Percentiles rank a stretch among this genome's conserved stretches.
Conservation (phyloP, 1,139 yeast species). For the Pichia sp. region DNA sequence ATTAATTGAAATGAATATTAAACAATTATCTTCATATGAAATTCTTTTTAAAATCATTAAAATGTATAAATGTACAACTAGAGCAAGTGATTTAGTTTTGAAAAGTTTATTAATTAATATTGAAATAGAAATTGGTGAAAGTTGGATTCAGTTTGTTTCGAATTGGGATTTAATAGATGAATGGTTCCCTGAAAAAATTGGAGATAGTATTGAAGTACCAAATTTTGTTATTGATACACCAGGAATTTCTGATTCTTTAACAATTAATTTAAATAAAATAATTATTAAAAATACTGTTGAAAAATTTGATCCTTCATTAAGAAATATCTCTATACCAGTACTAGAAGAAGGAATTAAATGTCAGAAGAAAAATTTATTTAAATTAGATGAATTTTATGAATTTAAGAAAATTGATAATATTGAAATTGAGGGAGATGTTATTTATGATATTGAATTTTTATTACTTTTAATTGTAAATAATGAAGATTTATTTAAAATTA, state of each 20-base stretch:
- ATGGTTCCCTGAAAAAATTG: slow-evolving; percentile 25
- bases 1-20: slow-evolving; percentile 43
- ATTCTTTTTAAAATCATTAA: slow-evolving; percentile 11
- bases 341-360: slow-evolving; percentile 3
- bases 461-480: slow-evolving; percentile 52
- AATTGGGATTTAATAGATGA: slow-evolving; percentile 62
- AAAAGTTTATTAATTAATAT: slow-evolving; percentile 48
- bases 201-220: slow-evolving; percentile 28
- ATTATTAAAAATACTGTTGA: slow-evolving; percentile 45
- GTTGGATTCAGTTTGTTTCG: slow-evolving; percentile 56
- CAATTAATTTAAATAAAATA: slow-evolving; percentile 49
- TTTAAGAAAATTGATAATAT: slow-evolving; percentile 4
- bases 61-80: slow-evolving; percentile 53
- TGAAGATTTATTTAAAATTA: slow-evolving; percentile 47
- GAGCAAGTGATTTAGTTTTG: slow-evolving; percentile 57
- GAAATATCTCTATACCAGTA: slow-evolving; percentile 8
- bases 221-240: slow-evolving; percentile 38
- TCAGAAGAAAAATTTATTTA: slow-evolving; percentile 28
- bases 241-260: slow-evolving; percentile 39
- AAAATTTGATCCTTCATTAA: slow-evolving; percentile 30
- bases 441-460: slow-evolving; percentile 60
- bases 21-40: slow-evolving; percentile 40
- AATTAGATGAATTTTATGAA: slow-evolving; percentile 14
- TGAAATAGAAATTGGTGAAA: slow-evolving; percentile 44
- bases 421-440: slow-evolving; percentile 6